Percentiles rank a stretch among this genome's conserved stretches.
Conservation (phyloP, 768 basidiomycete genomes). For the Boletus reticuloceps region DNA sequence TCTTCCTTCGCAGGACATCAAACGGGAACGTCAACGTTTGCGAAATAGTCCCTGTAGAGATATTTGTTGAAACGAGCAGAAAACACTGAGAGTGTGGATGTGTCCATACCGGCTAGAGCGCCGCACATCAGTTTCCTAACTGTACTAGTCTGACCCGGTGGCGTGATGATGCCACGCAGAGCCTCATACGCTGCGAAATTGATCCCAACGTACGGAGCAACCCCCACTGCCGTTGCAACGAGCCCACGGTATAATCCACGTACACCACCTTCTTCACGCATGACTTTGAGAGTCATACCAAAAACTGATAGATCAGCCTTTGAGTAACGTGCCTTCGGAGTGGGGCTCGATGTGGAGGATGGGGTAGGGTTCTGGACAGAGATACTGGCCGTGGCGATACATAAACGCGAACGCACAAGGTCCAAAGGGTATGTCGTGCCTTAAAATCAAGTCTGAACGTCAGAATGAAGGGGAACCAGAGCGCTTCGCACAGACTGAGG, state of each 20-base stretch:
- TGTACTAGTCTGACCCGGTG: slow-evolving; percentile 72
- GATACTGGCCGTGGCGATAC: slow-evolving; percentile 89
- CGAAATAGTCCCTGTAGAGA: slow-evolving; percentile 70
- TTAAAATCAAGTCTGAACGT: slow-evolving; percentile 28
- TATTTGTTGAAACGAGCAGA: slow-evolving; percentile 2
- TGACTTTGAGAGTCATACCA: slow-evolving; percentile 89
- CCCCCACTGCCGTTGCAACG: slow-evolving; percentile 80
- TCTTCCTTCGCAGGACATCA: slow-evolving; percentile 91
- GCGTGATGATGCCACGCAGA: slow-evolving; percentile 69
- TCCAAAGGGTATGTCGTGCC: slow-evolving; percentile 92
- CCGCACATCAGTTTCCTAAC: slow-evolving; percentile 78
- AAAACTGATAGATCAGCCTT: slow-evolving; percentile 64
- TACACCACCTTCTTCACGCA: slow-evolving; percentile 90
- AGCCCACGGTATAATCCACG: slow-evolving; percentile 85
- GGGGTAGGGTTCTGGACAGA: slow-evolving; percentile 34
- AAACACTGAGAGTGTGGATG: not conserved
- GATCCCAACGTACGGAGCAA: slow-evolving; percentile 87
- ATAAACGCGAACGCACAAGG: slow-evolving; percentile 87
- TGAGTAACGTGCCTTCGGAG: slow-evolving; percentile 37
- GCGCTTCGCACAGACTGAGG: slow-evolving; percentile 78
- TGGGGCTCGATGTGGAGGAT: slow-evolving; percentile 33
- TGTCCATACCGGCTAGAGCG: slow-evolving; percentile 69
- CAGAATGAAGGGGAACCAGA: slow-evolving; percentile 4
- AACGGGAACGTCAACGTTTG: slow-evolving; percentile 96
- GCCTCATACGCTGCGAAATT: slow-evolving; percentile 96